Evolutionary conservation across 2,329 filamentous ascomycete genomes (phyloP), one percentile per base, ranked within the genome.

Genomic region (Aspergillus eucalypticola): DNA sequence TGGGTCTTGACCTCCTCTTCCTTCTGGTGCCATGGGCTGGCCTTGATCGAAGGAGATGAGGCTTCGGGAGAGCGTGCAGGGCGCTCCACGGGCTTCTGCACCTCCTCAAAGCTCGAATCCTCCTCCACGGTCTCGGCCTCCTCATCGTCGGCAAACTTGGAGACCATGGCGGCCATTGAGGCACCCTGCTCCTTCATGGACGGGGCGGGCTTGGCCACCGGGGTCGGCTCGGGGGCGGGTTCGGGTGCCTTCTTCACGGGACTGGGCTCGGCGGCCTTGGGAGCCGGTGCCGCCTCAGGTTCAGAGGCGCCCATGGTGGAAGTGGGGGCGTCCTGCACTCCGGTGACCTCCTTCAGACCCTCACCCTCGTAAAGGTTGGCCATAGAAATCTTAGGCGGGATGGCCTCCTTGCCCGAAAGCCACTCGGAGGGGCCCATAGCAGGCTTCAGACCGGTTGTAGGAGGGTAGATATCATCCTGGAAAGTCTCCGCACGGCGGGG

Each of bases 381-480:
- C 69, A 99, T 86, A 66, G 95, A 94, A 73, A 99, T 93, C 84
- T 96, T 98, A 61, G 92, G 84, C 7, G 95, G 93, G 44, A 96
- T 78, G 7, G 83, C 92, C 15, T 89, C 89, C 81, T 96, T 95
- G 65, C 95, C 95, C 13, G 84, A 83, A 56, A 96, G 83, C 93
- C 93, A 99, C 67, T 98, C 93, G 49, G 84, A 79, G 42, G 90
- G 86, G 58, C 87, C 90, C 72, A 96, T 86, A 60, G 90, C 93
- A 53, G 95, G 87, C 78, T 92, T 96, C 56, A 85, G 76, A 62
- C 95, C 94, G 58, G 83, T 83, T 11, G 92, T 89, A 10, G 95
- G 94, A 44, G 94, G 95, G 77, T 91, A 99, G 71, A 99, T 97
- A 73, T 99, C 95, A 62, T 92, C 91, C 79, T 98, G 94, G 86